Base-by-base conservation (phyloP, 2,329 filamentous ascomycete species). In the Sporothrix pseudoabietina region DNA sequence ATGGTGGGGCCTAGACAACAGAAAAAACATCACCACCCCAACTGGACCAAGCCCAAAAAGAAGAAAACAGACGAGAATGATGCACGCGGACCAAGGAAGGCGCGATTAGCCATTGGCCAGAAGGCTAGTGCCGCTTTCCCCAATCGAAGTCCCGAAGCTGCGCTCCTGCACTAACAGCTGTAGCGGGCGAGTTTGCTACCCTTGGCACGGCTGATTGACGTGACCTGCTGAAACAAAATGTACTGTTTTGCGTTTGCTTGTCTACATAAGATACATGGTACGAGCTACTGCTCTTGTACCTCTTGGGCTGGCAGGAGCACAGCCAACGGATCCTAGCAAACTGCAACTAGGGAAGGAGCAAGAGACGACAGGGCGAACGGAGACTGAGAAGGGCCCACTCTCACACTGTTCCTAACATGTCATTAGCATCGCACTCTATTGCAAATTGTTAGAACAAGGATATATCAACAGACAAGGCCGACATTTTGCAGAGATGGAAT, bases 1-100 rank as follows among this genome's bases (percentile, higher is more conserved):
- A 26, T 30, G 61, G 39, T 66, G 61, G 39, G 61, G 39, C 19
- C 61, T 10, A 66, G 44, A 26, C 44, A 26, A 22, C n/a, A n/a
- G 47, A 44, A 44, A 52, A 47, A 52, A 61, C 30, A 52, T 30
- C 47, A 41, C 57, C 47, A n/a, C n/a, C 35, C 61, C 19, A 19
- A 39, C 26, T 61, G 52, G 52, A 69, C 71, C 71, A 72, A 44
- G 26, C 71, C 63, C 63, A 72, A 72, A 72, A 22, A 10, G 71
- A 72, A 59, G 49, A 72, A 72, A 72, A 72, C 71, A 69, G 71
- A 72, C 71, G 71, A 72, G 71, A 68, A 68, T 19, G 66, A 69
- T 49, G 32, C 8, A 19, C 19, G 66, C 30, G 26, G 47, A 41
- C 16, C 66, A 69, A 12, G 30, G 47, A 69, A 54, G 47, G 44